Conservation (phyloP, 2,329 filamentous ascomycete species). For the Calonectria multiphialidica region DNA sequence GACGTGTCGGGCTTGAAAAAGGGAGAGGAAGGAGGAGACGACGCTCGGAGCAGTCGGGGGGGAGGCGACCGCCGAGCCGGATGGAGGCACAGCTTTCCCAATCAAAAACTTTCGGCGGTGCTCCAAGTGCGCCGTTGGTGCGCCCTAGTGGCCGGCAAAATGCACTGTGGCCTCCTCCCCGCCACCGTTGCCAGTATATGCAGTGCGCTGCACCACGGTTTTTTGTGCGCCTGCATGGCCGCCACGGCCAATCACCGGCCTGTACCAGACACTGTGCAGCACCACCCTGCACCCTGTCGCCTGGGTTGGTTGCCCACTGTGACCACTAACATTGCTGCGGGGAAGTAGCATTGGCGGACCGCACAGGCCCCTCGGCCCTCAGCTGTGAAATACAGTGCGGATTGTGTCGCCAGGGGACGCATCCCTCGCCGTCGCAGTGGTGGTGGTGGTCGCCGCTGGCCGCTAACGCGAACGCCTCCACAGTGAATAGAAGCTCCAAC, state of each 20-base stretch:
- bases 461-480: constrained; percentile 40
- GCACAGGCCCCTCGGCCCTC: not conserved
- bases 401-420: not conserved
- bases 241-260: constrained; percentile 1
- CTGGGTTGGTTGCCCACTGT: not conserved
- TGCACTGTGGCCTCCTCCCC: constrained; percentile 13
- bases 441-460: not conserved
- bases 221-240: not conserved
- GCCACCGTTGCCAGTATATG: constrained; percentile 7
- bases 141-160: constrained; percentile 3
- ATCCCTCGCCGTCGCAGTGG: not conserved
- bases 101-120: constrained; percentile 8
- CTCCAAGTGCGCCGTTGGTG: constrained; percentile 12
- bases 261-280: constrained; percentile 3
- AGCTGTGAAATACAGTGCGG: constrained; percentile 19
- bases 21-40: constrained; percentile 8
- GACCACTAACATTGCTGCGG: constrained; percentile 5
- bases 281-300: not conserved
- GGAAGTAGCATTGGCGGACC: not conserved
- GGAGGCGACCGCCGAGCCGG: not conserved
- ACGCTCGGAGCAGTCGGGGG: constrained; percentile 24
- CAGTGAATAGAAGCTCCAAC: constrained; percentile 7
- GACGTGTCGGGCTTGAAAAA: constrained; percentile 22
- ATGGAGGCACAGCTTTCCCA: constrained; percentile 5
- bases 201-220: constrained; percentile 1